Evolutionary conservation across 164 flowering plant genomes (phyloP).

Genomic region (Vitis labrusca): DNA sequence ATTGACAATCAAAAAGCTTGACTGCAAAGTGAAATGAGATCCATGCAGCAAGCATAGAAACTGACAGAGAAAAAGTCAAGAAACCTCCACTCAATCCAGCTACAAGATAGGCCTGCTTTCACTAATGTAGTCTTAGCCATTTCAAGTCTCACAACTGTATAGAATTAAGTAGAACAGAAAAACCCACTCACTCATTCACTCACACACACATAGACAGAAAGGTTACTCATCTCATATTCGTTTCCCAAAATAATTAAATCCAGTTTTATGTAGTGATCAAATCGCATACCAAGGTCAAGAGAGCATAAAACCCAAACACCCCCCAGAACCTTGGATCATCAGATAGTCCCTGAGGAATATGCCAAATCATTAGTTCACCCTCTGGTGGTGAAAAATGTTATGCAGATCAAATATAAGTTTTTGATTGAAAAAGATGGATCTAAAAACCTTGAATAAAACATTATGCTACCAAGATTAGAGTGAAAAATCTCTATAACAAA

Average conservation of each 20-base stretch:
- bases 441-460: too few relatives aligned
- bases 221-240: too few relatives aligned
- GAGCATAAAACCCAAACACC: slow-evolving; percentile 86
- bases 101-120: slow-evolving; percentile 65
- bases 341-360: slow-evolving; percentile 51
- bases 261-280: not conserved
- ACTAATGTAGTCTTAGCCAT: slow-evolving; percentile 14
- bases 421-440: not conserved
- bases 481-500: not conserved
- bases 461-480: not conserved
- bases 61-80: slow-evolving; percentile 55
- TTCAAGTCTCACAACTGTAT: slow-evolving; percentile 2
- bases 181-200: not conserved
- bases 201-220: not conserved
- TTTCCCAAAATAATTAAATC: too few relatives aligned
- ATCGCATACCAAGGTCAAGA: slow-evolving; percentile 66
- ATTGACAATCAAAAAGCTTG: slow-evolving; percentile 43
- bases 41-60: slow-evolving; percentile 78
- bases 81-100: slow-evolving; percentile 93
- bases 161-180: not conserved
- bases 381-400: not conserved
- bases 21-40: slow-evolving; percentile 37
- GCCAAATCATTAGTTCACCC: not conserved
- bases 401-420: not conserved
- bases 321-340: slow-evolving; percentile 94